Conservation (phyloP, 495 filamentous ascomycete species). For the Aspergillus conjunctus region DNA sequence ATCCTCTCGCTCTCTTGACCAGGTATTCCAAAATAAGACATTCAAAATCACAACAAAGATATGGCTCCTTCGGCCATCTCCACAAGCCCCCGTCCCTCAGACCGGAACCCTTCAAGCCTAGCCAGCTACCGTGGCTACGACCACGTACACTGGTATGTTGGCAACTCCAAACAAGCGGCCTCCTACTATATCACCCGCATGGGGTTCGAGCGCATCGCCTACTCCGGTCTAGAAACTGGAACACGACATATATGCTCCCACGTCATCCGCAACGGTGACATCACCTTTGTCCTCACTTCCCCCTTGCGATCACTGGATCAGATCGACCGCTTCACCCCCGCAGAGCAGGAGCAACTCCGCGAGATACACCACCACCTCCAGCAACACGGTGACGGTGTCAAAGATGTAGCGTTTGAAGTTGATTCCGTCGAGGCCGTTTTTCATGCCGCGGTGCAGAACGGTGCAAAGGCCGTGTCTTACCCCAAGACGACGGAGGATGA, state of each 20-base stretch:
- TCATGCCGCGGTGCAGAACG: constrained; percentile 64
- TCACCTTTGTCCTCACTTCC: constrained; percentile 83
- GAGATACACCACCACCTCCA: constrained; percentile 78
- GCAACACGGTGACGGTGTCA: constrained; percentile 85
- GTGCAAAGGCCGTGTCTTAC: constrained; percentile 63
- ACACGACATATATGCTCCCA: constrained; percentile 73
- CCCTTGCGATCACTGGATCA: constrained; percentile 66
- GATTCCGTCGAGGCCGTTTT: constrained; percentile 80
- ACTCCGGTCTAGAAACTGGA: constrained; percentile 84
- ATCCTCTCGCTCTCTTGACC: not conserved
- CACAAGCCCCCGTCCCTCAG: constrained; percentile 46
- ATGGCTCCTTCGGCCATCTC: constrained; percentile 78
- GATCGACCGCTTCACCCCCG: constrained; percentile 45
- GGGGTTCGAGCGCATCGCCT: constrained; percentile 79
- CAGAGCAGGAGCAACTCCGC: constrained; percentile 60
- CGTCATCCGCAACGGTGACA: constrained; percentile 74
- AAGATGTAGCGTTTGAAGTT: constrained; percentile 90
- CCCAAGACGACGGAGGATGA: constrained; percentile 52
- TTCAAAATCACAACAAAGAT: constrained; percentile 15
- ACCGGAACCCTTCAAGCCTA: constrained; percentile 25
- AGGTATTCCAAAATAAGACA: not conserved
- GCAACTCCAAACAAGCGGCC: constrained; percentile 92
- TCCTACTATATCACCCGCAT: constrained; percentile 82
- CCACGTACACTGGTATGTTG: constrained; percentile 90
- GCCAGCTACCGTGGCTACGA: constrained; percentile 79